Evolutionary conservation across 441 rosid species (phyloP), one percentile per base, ranked within the genome.

Genomic region (Mallotus repandus): DNA sequence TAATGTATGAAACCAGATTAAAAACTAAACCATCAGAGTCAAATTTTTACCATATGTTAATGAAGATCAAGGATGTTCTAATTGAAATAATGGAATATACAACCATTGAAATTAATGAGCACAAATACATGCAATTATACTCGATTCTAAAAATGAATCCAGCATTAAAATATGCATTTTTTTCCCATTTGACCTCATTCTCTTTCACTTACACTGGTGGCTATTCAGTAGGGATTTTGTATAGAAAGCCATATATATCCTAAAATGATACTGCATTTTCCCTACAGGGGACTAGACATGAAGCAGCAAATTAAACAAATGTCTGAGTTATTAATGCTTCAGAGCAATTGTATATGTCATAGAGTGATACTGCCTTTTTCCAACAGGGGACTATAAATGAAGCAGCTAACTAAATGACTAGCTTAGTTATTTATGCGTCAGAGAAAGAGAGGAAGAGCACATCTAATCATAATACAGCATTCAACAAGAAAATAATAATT

Each of bases 401-500:
- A 63, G 35, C 29, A 58, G 41, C 14, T 57, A 41, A 21, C 29
- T 38, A 38, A 29, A 38, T 6, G 7, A 38, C 41, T 38, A 6
- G 0, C 41, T 38, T 38, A 38, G 41, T 38, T 4, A 38, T n/a
- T 62, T 32, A 32, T 29, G 32, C 25, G 0, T 57, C 65, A 57
- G 9, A 58, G 22, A 19, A 66, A 35, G 41, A 73, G 58, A 25
- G 32, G 49, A 53, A n/a, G 19, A 60, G 69, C 69, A 57, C 68
- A 29, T 59, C 49, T 56, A 62, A 29, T 16, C 38, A 35, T 16
- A 22, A 48, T 4, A n/a, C 5, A 61, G 19, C 53, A 60, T 3
- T 29, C 8, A 56, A 69, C 72, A 29, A 11, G 43, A 53, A 72
- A 75, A 19, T 21, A 70, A 59, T n/a, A 41, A 66, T 12, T 41